Conservation (phyloP, 2,329 filamentous ascomycete genomes). For the Penicillium fuscoglaucum region DNA sequence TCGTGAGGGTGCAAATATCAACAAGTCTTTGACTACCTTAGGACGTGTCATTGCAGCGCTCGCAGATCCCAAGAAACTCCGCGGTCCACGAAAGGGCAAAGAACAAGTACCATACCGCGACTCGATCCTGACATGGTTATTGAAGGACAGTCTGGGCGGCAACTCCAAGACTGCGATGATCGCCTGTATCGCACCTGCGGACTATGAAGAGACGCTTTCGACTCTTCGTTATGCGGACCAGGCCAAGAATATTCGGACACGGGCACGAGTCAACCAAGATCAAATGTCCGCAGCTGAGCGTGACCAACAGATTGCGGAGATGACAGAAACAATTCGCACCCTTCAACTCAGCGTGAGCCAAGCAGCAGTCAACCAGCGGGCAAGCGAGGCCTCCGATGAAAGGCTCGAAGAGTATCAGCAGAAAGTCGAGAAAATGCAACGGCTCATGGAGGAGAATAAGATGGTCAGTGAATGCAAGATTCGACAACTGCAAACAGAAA, state of each 20-base stretch:
- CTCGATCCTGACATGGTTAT: conserved; percentile 77
- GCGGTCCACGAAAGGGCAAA: conserved; percentile 60
- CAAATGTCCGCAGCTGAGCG: conserved; percentile 88
- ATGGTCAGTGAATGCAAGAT: conserved; percentile 94
- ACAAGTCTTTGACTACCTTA: conserved; percentile 94
- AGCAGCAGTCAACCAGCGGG: conserved; percentile 68
- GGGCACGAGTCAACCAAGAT: conserved; percentile 93
- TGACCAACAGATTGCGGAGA: conserved; percentile 88
- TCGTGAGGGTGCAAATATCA: conserved; percentile 96
- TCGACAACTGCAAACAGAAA: conserved; percentile 81
- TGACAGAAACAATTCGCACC: conserved; percentile 89
- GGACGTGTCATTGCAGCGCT: conserved; percentile 94
- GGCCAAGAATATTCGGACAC: conserved; percentile 93
- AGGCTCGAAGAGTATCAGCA: conserved; percentile 92
- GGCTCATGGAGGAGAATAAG: conserved; percentile 91
- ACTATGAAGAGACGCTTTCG: conserved; percentile 96
- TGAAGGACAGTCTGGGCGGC: conserved; percentile 93
- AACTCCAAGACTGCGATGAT: conserved; percentile 99
- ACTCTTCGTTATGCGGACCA: conserved; percentile 97
- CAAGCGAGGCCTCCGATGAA: conserved; percentile 75
- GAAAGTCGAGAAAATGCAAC: conserved; percentile 84
- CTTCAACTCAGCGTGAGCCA: conserved; percentile 73
- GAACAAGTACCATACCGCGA: conserved; percentile 91
- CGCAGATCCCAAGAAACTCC: conserved; percentile 67
- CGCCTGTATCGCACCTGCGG: conserved; percentile 89